A percentile compares a stretch with the other conserved stretches of the same genome.
Evolutionary conservation across 441 rosid species (phyloP).

Genomic region (Sinapis alba): DNA sequence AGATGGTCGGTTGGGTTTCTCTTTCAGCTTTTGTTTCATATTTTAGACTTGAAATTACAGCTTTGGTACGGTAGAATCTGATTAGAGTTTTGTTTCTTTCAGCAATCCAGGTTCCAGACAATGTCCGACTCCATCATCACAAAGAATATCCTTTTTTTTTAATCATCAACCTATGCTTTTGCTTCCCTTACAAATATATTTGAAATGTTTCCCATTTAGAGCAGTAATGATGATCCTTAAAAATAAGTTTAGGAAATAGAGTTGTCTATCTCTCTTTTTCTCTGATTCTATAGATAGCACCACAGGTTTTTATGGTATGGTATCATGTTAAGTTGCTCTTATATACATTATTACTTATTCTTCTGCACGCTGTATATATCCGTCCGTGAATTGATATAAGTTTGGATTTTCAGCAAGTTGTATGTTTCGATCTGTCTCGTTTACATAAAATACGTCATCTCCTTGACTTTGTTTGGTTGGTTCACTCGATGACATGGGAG

Average conservation of each 20-base stretch:
- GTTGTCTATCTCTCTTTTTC: too few species aligned
- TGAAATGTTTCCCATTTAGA: too few species aligned
- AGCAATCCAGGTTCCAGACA: slow-evolving; percentile 69
- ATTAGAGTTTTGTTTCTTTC: slow-evolving; percentile 19
- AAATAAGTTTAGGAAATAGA: too few species aligned
- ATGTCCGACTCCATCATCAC: slow-evolving; percentile 68
- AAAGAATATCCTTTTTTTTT: slow-evolving; percentile 63
- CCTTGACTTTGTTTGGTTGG: slow-evolving; percentile 47
- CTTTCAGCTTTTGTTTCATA: slow-evolving; percentile 4
- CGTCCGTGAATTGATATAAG: too few species aligned
- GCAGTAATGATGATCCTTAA: too few species aligned
- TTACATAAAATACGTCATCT: neutral
- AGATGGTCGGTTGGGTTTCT: slow-evolving; percentile 49
- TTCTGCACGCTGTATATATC: too few species aligned
- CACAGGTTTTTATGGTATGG: too few species aligned
- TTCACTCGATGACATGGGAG: slow-evolving; percentile 72
- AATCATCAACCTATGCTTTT: slow-evolving; percentile 18
- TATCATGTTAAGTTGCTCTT: too few species aligned
- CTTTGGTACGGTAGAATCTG: slow-evolving; percentile 11
- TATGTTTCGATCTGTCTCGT: neutral
- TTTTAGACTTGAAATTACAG: slow-evolving; percentile 5
- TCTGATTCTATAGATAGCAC: too few species aligned
- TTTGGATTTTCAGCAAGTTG: neutral
- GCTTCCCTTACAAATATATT: too few species aligned
- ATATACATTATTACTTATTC: too few species aligned